A percentile compares a stretch with the other conserved stretches of the same genome.
phyloP scores from a whole-genome alignment of 225 moss, liverwort and hornwort genomes.

The Pleurozium schreberi region DNA sequence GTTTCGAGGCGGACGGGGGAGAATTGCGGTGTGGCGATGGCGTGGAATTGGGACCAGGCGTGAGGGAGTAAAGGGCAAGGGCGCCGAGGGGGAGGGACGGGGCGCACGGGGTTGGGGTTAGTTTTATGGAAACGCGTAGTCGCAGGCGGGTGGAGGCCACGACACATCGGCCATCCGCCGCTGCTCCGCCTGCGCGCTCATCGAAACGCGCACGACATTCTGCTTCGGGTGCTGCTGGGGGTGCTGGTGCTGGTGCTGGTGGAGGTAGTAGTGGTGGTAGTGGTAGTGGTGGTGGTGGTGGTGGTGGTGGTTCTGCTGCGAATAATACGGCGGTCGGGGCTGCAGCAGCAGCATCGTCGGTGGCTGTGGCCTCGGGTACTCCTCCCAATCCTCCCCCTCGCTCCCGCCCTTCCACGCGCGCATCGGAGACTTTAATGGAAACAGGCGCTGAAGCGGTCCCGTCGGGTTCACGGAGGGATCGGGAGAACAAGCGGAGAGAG shows the following conservation, averaged over 20 bases:
- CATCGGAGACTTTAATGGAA: conserved; percentile 52
- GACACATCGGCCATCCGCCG: conserved; percentile 99
- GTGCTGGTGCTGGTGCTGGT: not conserved
- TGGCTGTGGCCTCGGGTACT: not conserved
- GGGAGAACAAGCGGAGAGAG: conserved; percentile 46
- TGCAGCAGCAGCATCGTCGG: conserved; percentile 9
- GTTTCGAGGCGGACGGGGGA: not conserved
- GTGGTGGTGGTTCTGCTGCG: not conserved
- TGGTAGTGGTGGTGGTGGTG: not conserved
- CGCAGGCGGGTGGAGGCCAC: conserved; percentile 99
- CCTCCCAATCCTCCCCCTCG: conserved; percentile 54
- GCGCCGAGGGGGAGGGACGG: conserved; percentile 31
- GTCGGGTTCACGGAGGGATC: conserved; percentile 60
- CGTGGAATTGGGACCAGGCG: conserved; percentile 15
- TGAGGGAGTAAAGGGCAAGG: conserved; percentile 21
- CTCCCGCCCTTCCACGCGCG: conserved; percentile 85
- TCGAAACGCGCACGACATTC: conserved; percentile 68
- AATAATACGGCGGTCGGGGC: not conserved
- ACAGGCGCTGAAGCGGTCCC: conserved; percentile 46
- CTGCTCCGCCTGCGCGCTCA: conserved; percentile 50
- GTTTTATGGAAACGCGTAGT: conserved; percentile 99
- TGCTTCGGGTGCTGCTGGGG: not conserved
- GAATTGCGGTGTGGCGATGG: conserved; percentile 7
- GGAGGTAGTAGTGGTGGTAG: not conserved
- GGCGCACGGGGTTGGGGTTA: conserved; percentile 54